A percentile compares a stretch with the other conserved stretches of the same genome.
Evolutionary conservation across 2,329 filamentous ascomycete genomes (phyloP).

Genomic region (Diaporthe eres): DNA sequence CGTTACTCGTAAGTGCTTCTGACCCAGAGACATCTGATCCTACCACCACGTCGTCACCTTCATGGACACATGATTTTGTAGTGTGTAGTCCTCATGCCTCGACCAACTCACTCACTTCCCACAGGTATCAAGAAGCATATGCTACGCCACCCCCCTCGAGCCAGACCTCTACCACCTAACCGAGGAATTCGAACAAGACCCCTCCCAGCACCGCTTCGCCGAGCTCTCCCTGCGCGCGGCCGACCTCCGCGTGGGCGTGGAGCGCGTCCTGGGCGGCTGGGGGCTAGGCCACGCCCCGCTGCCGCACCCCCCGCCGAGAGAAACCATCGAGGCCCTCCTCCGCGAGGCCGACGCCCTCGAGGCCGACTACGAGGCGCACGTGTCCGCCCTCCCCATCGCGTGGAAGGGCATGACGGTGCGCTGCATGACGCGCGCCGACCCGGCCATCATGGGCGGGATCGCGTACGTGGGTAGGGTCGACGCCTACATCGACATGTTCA

Average conservation of each 20-base stretch:
- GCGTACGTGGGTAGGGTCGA: conserved; percentile 37
- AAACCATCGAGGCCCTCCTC: conserved; percentile 22
- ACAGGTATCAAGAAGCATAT: conserved; percentile 39
- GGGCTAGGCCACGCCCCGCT: conserved; percentile 21
- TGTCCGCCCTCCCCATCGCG: conserved; percentile 27
- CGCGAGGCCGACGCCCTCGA: conserved; percentile 39
- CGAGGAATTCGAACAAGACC: conserved; percentile 35
- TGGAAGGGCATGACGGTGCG: conserved; percentile 41
- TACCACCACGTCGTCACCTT: neutral
- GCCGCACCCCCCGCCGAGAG: conserved; percentile 20
- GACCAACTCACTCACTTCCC: neutral
- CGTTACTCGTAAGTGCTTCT: conserved; percentile 36
- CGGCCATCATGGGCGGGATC: conserved; percentile 37
- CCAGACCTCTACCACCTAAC: conserved; percentile 38
- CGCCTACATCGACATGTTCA: conserved; percentile 42
- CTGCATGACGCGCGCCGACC: conserved; percentile 27
- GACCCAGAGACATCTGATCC: neutral
- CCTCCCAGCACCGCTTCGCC: conserved; percentile 36
- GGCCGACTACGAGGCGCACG: conserved; percentile 39
- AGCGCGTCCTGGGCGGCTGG: conserved; percentile 40
- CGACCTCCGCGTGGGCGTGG: conserved; percentile 39
- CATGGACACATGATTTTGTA: too few relatives aligned
- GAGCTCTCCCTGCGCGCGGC: conserved; percentile 41
- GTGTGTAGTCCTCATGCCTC: too few relatives aligned
- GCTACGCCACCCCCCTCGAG: conserved; percentile 41